Base-by-base conservation (phyloP, 2,329 filamentous ascomycete species). In the Aulographum hederae region DNA sequence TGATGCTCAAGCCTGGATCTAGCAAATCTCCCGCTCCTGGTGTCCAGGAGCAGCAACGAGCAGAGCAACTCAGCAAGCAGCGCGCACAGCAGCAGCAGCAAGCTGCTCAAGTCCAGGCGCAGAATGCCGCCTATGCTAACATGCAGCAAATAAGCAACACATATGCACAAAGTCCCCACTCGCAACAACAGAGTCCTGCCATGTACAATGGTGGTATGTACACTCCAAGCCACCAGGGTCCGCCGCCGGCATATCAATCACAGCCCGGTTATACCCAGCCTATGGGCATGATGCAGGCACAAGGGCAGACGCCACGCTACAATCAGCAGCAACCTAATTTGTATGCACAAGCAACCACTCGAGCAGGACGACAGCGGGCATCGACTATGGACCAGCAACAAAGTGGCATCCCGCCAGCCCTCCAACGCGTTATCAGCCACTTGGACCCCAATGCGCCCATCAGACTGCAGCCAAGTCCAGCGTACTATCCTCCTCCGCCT, bases 361-460 rank as follows among this genome's bases (percentile, higher is more conserved):
- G 82, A 41, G 74, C 75, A 28, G 77, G 77, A 28, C 72, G 89
- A 33, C 86, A 93, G 55, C 73, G 89, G 38, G 85, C 89, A 26
- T 89, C 85, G 28, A 98, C 89, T 3, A 91, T 95, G 78, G 89
- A 95, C 47, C 81, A 89, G 49, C 81, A 91, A 46, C 78, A 85
- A 31, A 85, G 78, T 39, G 86, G 86, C 2, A 93, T 98, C 36
- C 89, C 89, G 4, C 76, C 80, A 11, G 76, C 85, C 3, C 81
- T 98, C 36, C 89, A 98, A 54, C 69, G 89, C 43, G 89, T 98
- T 15, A 89, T 89, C 26, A 93, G 84, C 50, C 86, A 95, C 53
- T 68, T 98, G 28, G 89, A 98, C 47, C 89, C 89, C 2, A 95
- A 73, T 44, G 80, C 85, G 37, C 89, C 89, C 0, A 95, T 98